Evolutionary conservation across 495 filamentous ascomycete genomes (phyloP).

Genomic region (Penicillium paradoxum): DNA sequence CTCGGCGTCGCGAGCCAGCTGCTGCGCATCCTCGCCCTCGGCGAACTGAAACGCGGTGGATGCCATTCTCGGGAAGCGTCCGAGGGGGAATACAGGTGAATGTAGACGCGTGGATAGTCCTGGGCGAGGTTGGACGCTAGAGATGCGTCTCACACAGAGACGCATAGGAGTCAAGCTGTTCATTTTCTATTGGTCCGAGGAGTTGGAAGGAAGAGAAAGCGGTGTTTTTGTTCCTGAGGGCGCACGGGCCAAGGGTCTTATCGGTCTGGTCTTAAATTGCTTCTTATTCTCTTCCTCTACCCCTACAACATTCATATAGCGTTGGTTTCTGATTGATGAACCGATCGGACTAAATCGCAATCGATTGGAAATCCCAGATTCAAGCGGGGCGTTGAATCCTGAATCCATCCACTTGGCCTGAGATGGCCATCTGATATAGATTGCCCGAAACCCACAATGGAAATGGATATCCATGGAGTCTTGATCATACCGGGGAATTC

Average conservation of each 20-base stretch:
- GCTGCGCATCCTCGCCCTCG: slow-evolving; percentile 30
- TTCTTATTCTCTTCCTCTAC: background rate
- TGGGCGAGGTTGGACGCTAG: background rate
- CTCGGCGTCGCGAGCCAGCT: slow-evolving; percentile 21
- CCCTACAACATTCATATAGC: no score
- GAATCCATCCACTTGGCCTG: no score
- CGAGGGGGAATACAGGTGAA: background rate
- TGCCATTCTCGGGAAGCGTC: slow-evolving; percentile 10
- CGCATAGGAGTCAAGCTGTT: background rate
- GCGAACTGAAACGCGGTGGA: slow-evolving; percentile 32
- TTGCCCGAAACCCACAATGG: no score
- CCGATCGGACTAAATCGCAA: no score
- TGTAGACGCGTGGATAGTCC: background rate
- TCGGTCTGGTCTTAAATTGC: background rate
- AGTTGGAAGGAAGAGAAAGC: background rate
- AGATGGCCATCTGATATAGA: no score
- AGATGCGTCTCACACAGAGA: background rate
- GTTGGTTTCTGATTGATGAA: no score
- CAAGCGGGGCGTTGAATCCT: no score
- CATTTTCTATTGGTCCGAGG: background rate
- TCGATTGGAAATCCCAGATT: no score
- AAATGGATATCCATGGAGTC: no score
- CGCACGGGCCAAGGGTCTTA: slow-evolving; percentile 1
- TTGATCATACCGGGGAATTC: no score
- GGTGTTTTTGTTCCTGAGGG: background rate